A percentile compares a stretch with the other conserved stretches of the same genome.
Evolutionary conservation across 345 rosid genomes (phyloP).

Genomic region (Dipteronia sinensis): DNA sequence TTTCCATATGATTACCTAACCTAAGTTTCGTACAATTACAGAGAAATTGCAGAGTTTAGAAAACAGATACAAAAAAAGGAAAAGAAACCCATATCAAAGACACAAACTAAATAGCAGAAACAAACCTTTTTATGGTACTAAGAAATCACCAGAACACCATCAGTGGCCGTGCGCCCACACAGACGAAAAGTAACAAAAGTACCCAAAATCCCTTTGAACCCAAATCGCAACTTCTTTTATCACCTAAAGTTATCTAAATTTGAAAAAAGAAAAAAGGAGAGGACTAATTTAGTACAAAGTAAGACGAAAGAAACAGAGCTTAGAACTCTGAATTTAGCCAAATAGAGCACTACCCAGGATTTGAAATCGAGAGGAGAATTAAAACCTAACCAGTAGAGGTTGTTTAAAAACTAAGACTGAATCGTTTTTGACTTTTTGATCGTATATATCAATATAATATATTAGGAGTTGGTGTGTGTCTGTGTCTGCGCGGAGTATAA

Average conservation of each 20-base stretch:
- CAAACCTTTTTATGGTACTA: neutral
- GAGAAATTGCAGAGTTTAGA: neutral
- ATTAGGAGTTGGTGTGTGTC: neutral
- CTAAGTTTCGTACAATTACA: neutral
- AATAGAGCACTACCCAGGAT: neutral
- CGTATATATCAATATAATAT: neutral
- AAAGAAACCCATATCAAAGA: neutral
- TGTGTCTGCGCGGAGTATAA: neutral
- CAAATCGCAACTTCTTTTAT: neutral
- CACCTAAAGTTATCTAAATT: neutral
- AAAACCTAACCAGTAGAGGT: conserved; percentile 15
- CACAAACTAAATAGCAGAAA: neutral
- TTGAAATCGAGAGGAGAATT: neutral
- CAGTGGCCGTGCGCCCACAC: neutral
- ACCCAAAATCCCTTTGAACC: neutral
- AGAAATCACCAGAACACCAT: conserved; percentile 13
- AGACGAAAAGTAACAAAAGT: neutral
- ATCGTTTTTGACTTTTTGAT: conserved; percentile 11
- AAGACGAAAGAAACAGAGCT: neutral
- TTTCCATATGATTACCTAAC: neutral
- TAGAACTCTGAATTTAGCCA: conserved; percentile 2
- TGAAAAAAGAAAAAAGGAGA: too few species aligned
- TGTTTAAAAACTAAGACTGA: conserved; percentile 16
- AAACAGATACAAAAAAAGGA: neutral
- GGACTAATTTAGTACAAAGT: neutral